Evolutionary conservation across 495 filamentous ascomycete species (phyloP).

Genomic region (Rhizodiscina lignyota): DNA sequence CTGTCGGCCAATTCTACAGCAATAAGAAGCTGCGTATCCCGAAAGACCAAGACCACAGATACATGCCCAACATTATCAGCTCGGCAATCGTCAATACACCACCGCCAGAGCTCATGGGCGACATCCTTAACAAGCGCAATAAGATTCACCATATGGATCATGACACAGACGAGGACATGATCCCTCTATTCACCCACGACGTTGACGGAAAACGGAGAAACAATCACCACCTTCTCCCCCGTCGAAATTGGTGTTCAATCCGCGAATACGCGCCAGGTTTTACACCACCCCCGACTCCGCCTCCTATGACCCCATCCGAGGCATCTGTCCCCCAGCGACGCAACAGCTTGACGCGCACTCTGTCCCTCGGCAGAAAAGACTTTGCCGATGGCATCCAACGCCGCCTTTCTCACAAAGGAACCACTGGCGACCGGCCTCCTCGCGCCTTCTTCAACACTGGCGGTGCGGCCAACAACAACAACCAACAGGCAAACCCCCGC

Average conservation of each 20-base stretch:
- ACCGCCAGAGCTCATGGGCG: slow-evolving; percentile 74
- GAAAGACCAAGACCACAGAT: slow-evolving; percentile 78
- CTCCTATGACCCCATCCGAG: slow-evolving; percentile 5
- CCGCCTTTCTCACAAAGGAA: neutral
- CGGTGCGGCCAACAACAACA: neutral
- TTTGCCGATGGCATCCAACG: neutral
- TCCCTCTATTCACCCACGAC: slow-evolving; percentile 76
- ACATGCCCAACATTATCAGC: slow-evolving; percentile 81
- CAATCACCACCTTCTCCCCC: slow-evolving; percentile 79
- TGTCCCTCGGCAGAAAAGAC: neutral
- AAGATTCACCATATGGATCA: slow-evolving; percentile 76
- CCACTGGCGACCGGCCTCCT: neutral
- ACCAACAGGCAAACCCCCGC: neutral
- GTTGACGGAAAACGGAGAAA: slow-evolving; percentile 79
- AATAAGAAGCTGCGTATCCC: slow-evolving; percentile 61
- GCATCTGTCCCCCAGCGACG: neutral
- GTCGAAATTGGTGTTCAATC: slow-evolving; percentile 87
- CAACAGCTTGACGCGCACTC: neutral
- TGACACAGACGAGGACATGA: slow-evolving; percentile 88
- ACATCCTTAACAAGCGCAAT: slow-evolving; percentile 85
- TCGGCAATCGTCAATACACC: slow-evolving; percentile 88
- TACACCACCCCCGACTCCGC: slow-evolving; percentile 54
- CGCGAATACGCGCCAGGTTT: slow-evolving; percentile 59
- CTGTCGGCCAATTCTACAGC: slow-evolving; percentile 86
- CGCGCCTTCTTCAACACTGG: neutral